phyloP scores from a whole-genome alignment of 2,329 filamentous ascomycete genomes.

The Monilinia aucupariae region DNA sequence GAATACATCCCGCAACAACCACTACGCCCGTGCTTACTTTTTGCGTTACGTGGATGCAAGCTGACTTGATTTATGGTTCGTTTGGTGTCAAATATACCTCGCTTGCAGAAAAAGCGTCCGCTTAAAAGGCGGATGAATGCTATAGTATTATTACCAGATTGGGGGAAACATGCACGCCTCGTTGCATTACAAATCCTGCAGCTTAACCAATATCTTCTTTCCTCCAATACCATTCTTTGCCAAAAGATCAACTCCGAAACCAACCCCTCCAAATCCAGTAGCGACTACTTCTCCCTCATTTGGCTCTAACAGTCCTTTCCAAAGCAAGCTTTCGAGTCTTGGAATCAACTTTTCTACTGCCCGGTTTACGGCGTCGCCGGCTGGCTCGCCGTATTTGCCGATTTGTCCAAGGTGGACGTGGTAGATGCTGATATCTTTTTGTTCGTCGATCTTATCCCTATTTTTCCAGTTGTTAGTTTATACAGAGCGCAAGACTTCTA shows the following conservation, averaged over 20 bases:
- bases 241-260: slow-evolving; percentile 9
- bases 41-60: not conserved
- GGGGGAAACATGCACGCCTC: not conserved
- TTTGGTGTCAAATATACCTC: not conserved
- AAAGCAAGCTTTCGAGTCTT: slow-evolving; percentile 4
- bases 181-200: slow-evolving; percentile 1
- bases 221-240: slow-evolving; percentile 5
- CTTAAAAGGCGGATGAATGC: not conserved
- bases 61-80: not conserved
- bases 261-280: slow-evolving; percentile 4
- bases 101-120: not conserved
- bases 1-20: not conserved
- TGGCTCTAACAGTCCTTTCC: not conserved
- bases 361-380: slow-evolving; percentile 18
- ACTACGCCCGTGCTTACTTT: too few relatives aligned
- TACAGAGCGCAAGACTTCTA: too few relatives aligned
- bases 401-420: slow-evolving; percentile 24
- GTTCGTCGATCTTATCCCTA: slow-evolving; percentile 22
- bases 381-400: slow-evolving; percentile 21
- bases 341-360: slow-evolving; percentile 9
- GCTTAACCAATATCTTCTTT: slow-evolving; percentile 10
- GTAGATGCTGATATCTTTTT: slow-evolving; percentile 21
- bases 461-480: not conserved
- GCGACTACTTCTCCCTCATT: slow-evolving; percentile 6
- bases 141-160: not conserved